A percentile compares a stretch with the other conserved stretches of the same genome.
Conservation (phyloP, 495 filamentous ascomycete species). For the Rhypophila decipiens region DNA sequence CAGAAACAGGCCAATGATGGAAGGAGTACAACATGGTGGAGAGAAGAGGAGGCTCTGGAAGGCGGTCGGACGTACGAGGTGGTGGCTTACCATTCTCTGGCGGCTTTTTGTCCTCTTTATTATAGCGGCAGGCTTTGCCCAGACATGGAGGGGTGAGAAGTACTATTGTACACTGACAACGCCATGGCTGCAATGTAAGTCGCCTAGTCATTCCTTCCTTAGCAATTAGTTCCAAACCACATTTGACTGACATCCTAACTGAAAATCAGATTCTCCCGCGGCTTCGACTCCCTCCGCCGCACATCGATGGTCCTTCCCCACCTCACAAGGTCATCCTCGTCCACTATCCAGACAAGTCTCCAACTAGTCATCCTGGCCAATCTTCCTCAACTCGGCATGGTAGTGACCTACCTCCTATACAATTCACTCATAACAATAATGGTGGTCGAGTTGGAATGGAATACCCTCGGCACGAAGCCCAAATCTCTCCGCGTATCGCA, state of each 20-base stretch:
- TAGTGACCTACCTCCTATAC: conserved; percentile 33
- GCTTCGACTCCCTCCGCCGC: no score
- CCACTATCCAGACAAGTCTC: background rate
- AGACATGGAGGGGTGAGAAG: no score
- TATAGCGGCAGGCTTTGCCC: background rate
- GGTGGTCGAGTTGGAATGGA: conserved; percentile 22
- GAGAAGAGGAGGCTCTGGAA: background rate
- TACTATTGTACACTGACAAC: no score
- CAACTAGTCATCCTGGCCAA: conserved; percentile 28
- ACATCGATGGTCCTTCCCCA: no score
- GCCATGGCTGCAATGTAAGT: no score
- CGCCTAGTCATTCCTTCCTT: no score
- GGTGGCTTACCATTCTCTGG: background rate
- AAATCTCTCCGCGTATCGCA: conserved; percentile 1
- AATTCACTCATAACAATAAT: conserved; percentile 32
- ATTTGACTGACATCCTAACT: no score
- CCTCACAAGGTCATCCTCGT: background rate
- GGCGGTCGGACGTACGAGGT: background rate
- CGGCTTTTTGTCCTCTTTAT: background rate
- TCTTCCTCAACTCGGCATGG: conserved; percentile 34
- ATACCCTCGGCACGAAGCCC: conserved; percentile 6
- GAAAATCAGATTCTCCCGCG: no score
- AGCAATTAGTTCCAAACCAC: no score
- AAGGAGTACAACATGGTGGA: no score
- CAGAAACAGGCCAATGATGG: no score